phyloP scores from a whole-genome alignment of 225 moss, liverwort and hornwort genomes.

The Lunularia cruciata region DNA sequence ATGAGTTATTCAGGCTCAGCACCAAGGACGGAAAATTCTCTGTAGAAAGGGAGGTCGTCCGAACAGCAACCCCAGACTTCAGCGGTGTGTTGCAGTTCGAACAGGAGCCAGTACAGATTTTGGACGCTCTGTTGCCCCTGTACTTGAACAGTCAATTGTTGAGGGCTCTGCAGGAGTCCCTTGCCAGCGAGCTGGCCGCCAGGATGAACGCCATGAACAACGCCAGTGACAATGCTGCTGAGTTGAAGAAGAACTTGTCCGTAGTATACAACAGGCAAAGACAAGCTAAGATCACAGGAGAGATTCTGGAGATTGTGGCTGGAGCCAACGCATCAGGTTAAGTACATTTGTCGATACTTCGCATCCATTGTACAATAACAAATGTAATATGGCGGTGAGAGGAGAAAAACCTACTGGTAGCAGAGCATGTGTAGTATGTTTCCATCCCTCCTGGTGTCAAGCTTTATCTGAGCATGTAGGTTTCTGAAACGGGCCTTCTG shows the following conservation, averaged over 20 bases:
- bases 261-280: slow-evolving; percentile 77
- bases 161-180: slow-evolving; percentile 70
- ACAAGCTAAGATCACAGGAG: slow-evolving; percentile 82
- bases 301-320: slow-evolving; percentile 81
- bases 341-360: slow-evolving; percentile 17
- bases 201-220: slow-evolving; percentile 91
- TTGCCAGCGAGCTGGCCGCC: slow-evolving; percentile 76
- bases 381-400: slow-evolving; percentile 10
- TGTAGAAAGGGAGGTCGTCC: slow-evolving; percentile 63
- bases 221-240: slow-evolving; percentile 70
- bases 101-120: slow-evolving; percentile 88
- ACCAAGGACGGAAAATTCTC: slow-evolving; percentile 76
- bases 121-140: slow-evolving; percentile 75
- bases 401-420: not conserved
- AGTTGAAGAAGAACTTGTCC: slow-evolving; percentile 65
- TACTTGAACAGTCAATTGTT: slow-evolving; percentile 74
- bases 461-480: slow-evolving; percentile 10
- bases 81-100: slow-evolving; percentile 84
- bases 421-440: slow-evolving; percentile 3
- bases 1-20: slow-evolving; percentile 75
- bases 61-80: slow-evolving; percentile 60
- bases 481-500: slow-evolving; percentile 4
- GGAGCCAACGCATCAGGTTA: slow-evolving; percentile 36
- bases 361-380: slow-evolving; percentile 16
- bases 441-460: not conserved